Conservation (phyloP, 345 rosid species). For the Euphorbia pulcherrima region DNA sequence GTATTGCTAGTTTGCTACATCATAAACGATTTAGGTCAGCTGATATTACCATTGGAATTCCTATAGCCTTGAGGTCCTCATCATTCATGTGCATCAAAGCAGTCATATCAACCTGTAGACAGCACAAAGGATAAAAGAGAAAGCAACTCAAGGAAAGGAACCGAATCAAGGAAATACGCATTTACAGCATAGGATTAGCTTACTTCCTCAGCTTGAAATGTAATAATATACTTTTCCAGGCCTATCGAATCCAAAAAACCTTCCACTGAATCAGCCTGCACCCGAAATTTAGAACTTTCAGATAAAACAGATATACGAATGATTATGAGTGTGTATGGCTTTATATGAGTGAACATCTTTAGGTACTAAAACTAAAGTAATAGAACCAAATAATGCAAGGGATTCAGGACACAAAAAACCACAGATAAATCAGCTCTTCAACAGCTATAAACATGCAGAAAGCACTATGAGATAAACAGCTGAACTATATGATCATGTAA, state of each 20-base stretch:
- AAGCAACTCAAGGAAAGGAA: background rate
- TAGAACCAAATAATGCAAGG: background rate
- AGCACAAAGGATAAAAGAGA: slow-evolving; percentile 9
- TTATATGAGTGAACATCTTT: background rate
- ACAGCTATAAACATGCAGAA: background rate
- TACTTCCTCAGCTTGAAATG: slow-evolving; percentile 97
- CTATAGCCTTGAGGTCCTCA: slow-evolving; percentile 88
- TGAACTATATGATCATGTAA: slow-evolving; percentile 1
- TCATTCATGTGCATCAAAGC: slow-evolving; percentile 95
- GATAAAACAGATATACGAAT: background rate
- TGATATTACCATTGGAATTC: slow-evolving; percentile 82
- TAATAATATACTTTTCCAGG: slow-evolving; percentile 79
- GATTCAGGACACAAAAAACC: background rate
- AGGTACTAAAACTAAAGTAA: background rate
- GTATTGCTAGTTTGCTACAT: background rate
- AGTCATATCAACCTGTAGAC: slow-evolving; percentile 86
- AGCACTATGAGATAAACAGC: background rate
- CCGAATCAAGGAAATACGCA: background rate
- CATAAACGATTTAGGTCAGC: slow-evolving; percentile 5
- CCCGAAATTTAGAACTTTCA: slow-evolving; percentile 17
- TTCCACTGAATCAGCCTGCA: slow-evolving; percentile 76
- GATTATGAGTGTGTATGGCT: background rate
- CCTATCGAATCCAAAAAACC: slow-evolving; percentile 78
- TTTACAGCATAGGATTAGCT: slow-evolving; percentile 13
- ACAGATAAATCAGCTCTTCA: background rate